A percentile compares a stretch with the other conserved stretches of the same genome.
Evolutionary conservation across 2,329 filamentous ascomycete genomes (phyloP).

Genomic region (Triangularia setosa): DNA sequence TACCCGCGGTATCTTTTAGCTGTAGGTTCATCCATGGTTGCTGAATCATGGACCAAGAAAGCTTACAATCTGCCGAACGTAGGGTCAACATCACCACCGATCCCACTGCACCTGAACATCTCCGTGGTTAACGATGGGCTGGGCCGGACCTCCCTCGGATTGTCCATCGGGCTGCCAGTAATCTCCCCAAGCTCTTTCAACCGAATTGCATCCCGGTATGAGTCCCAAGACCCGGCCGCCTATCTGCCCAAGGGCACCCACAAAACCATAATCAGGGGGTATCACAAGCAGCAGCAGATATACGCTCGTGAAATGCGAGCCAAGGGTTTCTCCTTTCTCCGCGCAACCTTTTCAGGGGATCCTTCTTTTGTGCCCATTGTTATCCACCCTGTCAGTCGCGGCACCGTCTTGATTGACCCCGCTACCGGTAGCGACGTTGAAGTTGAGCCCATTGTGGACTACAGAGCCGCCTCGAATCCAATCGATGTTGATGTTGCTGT

Average conservation of each 20-base stretch:
- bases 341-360: conserved; percentile 8
- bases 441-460: conserved; percentile 29
- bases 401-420: conserved; percentile 33
- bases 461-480: conserved; percentile 28
- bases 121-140: conserved; percentile 31
- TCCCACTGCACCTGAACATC: conserved; percentile 8
- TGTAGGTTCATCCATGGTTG: neutral
- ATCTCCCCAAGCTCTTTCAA: conserved; percentile 27
- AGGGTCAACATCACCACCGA: neutral
- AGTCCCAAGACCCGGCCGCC: conserved; percentile 29
- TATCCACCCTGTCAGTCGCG: conserved; percentile 29
- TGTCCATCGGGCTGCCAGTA: conserved; percentile 28
- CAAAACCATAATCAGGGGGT: conserved; percentile 34
- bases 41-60: neutral
- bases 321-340: conserved; percentile 29
- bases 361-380: conserved; percentile 33
- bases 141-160: conserved; percentile 27
- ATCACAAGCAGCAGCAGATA: conserved; percentile 32
- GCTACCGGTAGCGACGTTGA: conserved; percentile 24
- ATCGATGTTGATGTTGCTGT: conserved; percentile 29
- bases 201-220: conserved; percentile 25
- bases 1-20: conserved; percentile 15
- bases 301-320: conserved; percentile 25
- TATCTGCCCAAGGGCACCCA: conserved; percentile 32
- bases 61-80: neutral